Base-by-base conservation (phyloP, 352 stramenopile species). In the Phytophthora nicotianae region DNA sequence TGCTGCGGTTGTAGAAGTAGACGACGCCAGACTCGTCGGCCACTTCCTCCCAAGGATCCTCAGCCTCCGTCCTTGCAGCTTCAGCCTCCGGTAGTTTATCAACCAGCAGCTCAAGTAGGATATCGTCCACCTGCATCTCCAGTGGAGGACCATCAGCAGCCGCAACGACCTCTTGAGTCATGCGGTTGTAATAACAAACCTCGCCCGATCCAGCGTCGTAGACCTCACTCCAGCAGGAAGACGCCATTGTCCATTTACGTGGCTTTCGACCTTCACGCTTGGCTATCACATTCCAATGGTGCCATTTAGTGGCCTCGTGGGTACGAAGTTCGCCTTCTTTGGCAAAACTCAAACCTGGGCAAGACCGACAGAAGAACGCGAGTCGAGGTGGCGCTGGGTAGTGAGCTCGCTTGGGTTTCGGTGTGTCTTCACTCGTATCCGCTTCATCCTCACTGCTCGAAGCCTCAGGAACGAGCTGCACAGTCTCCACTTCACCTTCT, bases 241-340 rank as follows among this genome's bases (percentile, higher is more conserved):
- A 77, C 27, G 75, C 71, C 20, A 90, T 42, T 32, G 79, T 90
- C 67, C 71, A 92, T 40, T 78, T 81, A 10, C 40, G 71, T 5
- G 77, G 73, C 43, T 70, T 53, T 7, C 67, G 64, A 24, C 69
- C 74, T 47, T 77, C 57, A 8, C 43, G 49, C 17, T 89, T 81
- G 6, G 78, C 70, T 35, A 62, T 7, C 9, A 80, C 17, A 50
- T 94, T 94, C 81, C 79, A 90, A n/a, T 57, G 73, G 48, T 94
- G 85, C 85, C 85, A 94, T 57, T 90, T 88, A n/a, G 83, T 91
- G 32, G 70, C 66, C 53, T 91, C 80, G 55, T 93, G 85, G 8
- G 74, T 77, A 24, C 58, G 51, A 5, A 94, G 66, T 46, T 94
- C 85, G 14, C 57, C 42, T 2, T 62, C 56, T n/a, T 80, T 86